Evolutionary conservation across 257 asterid species (phyloP).

Genomic region (Thymus quinquecostatus): DNA sequence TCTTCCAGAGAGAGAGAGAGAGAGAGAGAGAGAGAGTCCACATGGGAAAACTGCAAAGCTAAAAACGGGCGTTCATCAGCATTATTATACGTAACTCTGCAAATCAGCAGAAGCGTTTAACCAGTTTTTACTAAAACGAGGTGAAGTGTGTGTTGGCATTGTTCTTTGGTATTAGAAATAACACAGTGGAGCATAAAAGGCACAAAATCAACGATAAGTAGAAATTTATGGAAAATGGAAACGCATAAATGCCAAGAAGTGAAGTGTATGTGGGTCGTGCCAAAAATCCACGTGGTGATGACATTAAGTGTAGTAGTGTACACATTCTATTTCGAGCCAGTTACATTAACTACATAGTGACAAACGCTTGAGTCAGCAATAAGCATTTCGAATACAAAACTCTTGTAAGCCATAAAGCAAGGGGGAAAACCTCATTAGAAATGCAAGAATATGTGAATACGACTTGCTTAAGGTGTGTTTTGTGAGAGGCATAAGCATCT

Average conservation of each 20-base stretch:
- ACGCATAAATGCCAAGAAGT: not conserved
- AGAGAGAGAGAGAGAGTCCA: not conserved
- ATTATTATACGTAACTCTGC: conserved; percentile 4
- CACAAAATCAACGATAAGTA: not conserved
- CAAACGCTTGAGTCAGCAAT: not conserved
- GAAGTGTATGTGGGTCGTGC: not conserved
- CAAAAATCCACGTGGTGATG: not conserved
- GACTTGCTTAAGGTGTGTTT: not conserved
- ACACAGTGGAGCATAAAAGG: not conserved
- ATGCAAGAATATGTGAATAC: not conserved
- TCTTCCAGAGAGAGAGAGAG: conserved; percentile 8
- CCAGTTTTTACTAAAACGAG: too few species aligned
- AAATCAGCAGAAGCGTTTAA: not conserved
- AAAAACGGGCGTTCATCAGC: not conserved
- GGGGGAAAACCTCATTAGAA: not conserved
- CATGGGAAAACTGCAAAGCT: not conserved
- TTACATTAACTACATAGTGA: not conserved
- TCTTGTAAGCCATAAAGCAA: not conserved
- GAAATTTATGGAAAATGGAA: not conserved
- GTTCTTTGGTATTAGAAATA: not conserved
- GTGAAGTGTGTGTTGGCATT: not conserved
- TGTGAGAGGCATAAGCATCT: not conserved
- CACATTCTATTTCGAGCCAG: not conserved
- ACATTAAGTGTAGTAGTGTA: not conserved
- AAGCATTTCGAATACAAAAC: not conserved